Percentiles rank a stretch among this genome's conserved stretches.
These are phyloP conservation scores for Oryza glaberrima DNA, from an alignment of 176 grass and related monocot genomes.

Conservation along the genomic window DNA sequence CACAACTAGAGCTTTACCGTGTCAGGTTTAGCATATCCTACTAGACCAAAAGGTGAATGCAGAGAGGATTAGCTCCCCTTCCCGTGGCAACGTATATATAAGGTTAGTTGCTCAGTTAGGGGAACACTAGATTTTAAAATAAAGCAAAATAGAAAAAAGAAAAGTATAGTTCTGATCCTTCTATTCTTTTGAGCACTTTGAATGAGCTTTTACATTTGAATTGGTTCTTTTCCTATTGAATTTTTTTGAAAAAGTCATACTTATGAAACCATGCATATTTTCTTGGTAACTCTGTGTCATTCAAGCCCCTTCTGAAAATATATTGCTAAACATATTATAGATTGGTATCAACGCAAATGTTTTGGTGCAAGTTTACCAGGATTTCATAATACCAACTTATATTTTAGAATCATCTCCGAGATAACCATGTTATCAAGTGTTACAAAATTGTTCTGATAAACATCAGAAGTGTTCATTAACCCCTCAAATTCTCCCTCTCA, in stretches of 20 bases:
- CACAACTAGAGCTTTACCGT: not conserved
- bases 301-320: not conserved
- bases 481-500: constrained; percentile 30
- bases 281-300: not conserved
- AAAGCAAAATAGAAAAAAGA: not conserved
- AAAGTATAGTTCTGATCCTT: constrained; percentile 18
- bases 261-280: not conserved
- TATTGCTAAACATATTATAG: not conserved
- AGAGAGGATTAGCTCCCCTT: not conserved
- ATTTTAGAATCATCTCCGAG: not conserved
- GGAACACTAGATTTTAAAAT: constrained; percentile 5
- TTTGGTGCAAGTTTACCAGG: not conserved
- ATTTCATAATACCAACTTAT: not conserved
- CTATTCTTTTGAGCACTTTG: constrained; percentile 35
- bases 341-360: not conserved
- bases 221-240: not conserved
- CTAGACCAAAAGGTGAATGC: not conserved
- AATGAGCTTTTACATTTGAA: constrained; percentile 14
- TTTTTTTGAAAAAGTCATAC: not conserved
- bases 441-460: constrained; percentile 56
- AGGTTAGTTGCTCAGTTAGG: not conserved
- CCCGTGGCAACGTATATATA: not conserved
- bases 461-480: constrained; percentile 35
- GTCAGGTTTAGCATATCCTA: constrained; percentile 26
- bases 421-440: constrained; percentile 14